Conservation (phyloP, 1,139 yeast species). For the Suhomyces bolitotheri region DNA sequence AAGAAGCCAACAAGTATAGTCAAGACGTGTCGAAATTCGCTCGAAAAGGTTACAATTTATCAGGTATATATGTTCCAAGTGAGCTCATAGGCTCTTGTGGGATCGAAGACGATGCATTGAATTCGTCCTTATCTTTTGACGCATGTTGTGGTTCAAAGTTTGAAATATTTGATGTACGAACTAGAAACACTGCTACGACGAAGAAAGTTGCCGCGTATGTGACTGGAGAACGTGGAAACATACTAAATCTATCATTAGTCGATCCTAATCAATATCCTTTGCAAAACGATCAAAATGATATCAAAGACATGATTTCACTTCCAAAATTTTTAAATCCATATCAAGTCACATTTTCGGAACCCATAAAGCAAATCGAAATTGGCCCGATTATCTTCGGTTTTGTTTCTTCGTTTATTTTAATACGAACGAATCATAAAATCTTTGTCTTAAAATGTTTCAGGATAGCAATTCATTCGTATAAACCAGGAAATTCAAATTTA, state of each 20-base stretch:
- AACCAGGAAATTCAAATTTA: slow-evolving; percentile 12
- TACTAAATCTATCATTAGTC: slow-evolving; percentile 28
- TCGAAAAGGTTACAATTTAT: no score
- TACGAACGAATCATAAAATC: slow-evolving; percentile 29
- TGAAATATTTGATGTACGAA: slow-evolving; percentile 22
- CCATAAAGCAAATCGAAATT: slow-evolving; percentile 41
- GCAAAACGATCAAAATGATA: not conserved
- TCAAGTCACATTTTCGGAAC: slow-evolving; percentile 30
- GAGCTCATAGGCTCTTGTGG: slow-evolving; percentile 25
- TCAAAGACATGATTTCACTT: not conserved
- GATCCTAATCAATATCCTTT: slow-evolving; percentile 5
- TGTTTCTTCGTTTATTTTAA: slow-evolving; percentile 25
- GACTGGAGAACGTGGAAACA: slow-evolving; percentile 32
- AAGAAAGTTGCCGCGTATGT: slow-evolving; percentile 33
- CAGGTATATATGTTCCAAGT: slow-evolving; percentile 26
- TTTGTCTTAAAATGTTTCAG: slow-evolving; percentile 26
- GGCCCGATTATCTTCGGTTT: slow-evolving; percentile 21
- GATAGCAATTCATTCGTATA: slow-evolving; percentile 2
- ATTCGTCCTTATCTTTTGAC: slow-evolving; percentile 41
- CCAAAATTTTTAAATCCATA: slow-evolving; percentile 21
- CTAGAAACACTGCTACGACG: slow-evolving; percentile 11
- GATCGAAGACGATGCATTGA: slow-evolving; percentile 26
- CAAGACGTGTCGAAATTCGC: no score
- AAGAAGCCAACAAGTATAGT: no score
- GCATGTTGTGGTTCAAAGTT: slow-evolving; percentile 36